Base-by-base conservation (phyloP, 306 rosid genomes). In the Cyclanthera cordifolia region DNA sequence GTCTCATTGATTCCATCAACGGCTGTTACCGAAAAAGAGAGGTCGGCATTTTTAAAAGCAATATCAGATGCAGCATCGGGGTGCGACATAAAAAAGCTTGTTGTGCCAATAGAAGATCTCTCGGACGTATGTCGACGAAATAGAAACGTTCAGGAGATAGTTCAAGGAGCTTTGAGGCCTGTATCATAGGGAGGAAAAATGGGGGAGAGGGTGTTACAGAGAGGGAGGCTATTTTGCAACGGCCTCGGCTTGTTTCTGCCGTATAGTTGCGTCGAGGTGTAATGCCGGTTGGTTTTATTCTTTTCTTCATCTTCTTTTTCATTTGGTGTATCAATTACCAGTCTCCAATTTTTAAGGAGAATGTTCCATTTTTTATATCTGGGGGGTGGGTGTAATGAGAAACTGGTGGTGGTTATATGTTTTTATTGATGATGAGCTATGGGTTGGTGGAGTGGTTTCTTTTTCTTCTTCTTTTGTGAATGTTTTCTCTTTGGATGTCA, bases 281-380 rank as follows among this genome's bases (percentile, higher is more conserved):
- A 43, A 46, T 72, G 56, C 41, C 32, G 65, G 51, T 59, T 49
- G 48, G 53, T 41, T 49, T 28, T 48, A 48, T 72, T 48, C 21
- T 72, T 34, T 72, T 60, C 52, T 72, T 25, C 56, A 5, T 45
- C 41, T 49, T 19, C n/a, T 28, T 51, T 17, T 60, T 60, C 68
- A 30, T 65, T 72, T 32, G 41, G 58, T 58, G 75, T 72, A 59
- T 48, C 54, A n/a, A 49, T 58, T 32, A 46, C 54, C 19, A 82
- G 80, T 94, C 99, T 90, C 99, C 97, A 83, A 74, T 76, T 90
- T 94, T 94, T 88, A 34, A 75, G 96, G 96, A 90, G 97, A 88
- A 76, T 79, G 82, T 71, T 82, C 84, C 84, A 73, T n/a, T 79
- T 81, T 82, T 87, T 78, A 81, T 41, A 21, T 65, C 53, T 65